Conservation (phyloP, 2,329 filamentous ascomycete species). For the Paraconiothyrium sp. region DNA sequence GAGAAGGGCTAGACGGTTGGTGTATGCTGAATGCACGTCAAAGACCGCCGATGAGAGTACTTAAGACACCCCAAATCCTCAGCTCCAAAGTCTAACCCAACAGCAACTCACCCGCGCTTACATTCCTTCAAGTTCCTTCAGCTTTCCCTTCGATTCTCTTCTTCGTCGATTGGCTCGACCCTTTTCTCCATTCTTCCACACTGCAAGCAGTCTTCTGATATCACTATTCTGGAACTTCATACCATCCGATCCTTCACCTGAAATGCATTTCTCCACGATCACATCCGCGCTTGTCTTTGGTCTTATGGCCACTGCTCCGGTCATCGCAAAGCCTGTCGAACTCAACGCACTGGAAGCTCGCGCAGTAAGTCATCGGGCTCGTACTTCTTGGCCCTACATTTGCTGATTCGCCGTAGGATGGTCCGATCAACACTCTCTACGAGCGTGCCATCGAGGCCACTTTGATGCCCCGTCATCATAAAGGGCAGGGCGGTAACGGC, state of each 20-base stretch:
- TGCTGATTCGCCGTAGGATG: not conserved
- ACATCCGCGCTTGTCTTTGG: conserved; percentile 14
- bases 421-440: not conserved
- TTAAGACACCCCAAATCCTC: conserved; percentile 9
- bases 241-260: conserved; percentile 11
- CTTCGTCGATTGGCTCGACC: conserved; percentile 22
- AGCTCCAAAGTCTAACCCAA: conserved; percentile 8
- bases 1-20: not conserved
- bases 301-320: conserved; percentile 16
- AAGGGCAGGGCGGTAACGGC: conserved; percentile 6
- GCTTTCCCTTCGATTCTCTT: conserved; percentile 15
- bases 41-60: conserved; percentile 2
- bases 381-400: too few species aligned
- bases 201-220: conserved; percentile 16
- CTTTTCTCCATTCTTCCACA: conserved; percentile 10
- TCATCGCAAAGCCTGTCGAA: conserved; percentile 7
- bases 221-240: conserved; percentile 1
- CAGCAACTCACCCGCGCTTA: conserved; percentile 6
- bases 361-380: not conserved
- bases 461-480: conserved; percentile 10
- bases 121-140: not conserved
- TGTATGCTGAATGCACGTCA: not conserved
- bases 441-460: conserved; percentile 3
- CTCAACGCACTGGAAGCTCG: conserved; percentile 9
- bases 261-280: conserved; percentile 20